Conservation (phyloP, 2,329 filamentous ascomycete genomes). For the Xylariaceae sp. region DNA sequence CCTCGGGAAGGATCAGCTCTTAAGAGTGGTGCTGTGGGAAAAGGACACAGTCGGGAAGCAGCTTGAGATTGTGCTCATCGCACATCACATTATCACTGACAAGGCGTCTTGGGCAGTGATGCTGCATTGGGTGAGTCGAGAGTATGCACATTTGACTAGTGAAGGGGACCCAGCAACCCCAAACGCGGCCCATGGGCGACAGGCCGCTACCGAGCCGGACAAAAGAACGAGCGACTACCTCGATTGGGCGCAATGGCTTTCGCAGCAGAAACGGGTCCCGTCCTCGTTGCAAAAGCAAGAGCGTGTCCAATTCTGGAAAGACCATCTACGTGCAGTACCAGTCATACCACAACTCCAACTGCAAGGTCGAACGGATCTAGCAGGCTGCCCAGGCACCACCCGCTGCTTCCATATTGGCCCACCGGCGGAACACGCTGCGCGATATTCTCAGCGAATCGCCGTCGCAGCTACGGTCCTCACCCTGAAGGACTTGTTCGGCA, state of each 20-base stretch:
- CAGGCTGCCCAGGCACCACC: background rate
- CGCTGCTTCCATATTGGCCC: background rate
- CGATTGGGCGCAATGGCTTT: constrained; percentile 6
- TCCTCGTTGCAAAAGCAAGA: background rate
- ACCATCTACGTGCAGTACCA: background rate
- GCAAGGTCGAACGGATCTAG: background rate
- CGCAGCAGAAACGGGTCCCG: background rate
- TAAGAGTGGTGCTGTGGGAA: constrained; percentile 3
- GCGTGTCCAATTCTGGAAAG: background rate
- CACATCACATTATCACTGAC: constrained; percentile 7
- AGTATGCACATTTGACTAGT: background rate
- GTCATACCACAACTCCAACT: background rate
- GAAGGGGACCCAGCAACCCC: background rate
- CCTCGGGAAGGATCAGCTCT: constrained; percentile 1
- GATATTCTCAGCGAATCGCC: constrained; percentile 6
- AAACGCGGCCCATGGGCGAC: no score
- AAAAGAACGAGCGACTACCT: background rate
- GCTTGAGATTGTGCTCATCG: background rate
- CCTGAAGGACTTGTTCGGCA: background rate
- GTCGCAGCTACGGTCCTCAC: constrained; percentile 6
- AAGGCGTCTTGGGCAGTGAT: constrained; percentile 2
- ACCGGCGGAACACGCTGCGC: background rate
- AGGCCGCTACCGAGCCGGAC: no score
- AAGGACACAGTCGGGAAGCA: background rate
- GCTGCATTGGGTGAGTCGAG: constrained; percentile 2